These are phyloP conservation scores for Podospora australis DNA, from an alignment of 495 filamentous ascomycete species.

Conservation along the genomic window DNA sequence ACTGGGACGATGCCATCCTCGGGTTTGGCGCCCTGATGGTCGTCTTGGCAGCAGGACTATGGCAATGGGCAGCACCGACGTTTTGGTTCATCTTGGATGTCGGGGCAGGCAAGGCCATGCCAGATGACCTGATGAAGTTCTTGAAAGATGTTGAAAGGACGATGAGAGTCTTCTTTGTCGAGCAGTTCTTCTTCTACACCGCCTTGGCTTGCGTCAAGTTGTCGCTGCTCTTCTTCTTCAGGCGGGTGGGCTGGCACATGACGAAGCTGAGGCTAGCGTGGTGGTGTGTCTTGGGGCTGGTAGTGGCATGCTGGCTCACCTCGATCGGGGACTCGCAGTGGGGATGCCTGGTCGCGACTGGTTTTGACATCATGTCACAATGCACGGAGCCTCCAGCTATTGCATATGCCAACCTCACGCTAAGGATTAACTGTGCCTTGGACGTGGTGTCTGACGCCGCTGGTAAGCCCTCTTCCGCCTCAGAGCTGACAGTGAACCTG, in stretches of 20 bases:
- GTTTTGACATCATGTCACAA: not conserved
- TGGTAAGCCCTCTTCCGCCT: not conserved
- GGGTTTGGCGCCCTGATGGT: not conserved
- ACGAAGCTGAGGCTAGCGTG: not conserved
- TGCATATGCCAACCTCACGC: not conserved
- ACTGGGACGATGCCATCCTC: not conserved
- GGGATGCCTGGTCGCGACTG: not conserved
- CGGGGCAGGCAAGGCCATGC: not conserved
- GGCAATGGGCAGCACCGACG: slow-evolving; percentile 1
- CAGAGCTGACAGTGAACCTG: too few relatives aligned
- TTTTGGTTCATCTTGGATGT: not conserved
- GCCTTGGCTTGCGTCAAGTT: not conserved
- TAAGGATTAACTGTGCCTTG: not conserved
- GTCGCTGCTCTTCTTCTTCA: not conserved
- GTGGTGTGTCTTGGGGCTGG: not conserved
- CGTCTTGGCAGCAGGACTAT: not conserved
- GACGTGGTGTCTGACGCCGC: not conserved
- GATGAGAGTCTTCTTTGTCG: not conserved
- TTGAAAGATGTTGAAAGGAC: not conserved
- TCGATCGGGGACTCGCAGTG: not conserved
- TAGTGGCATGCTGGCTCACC: not conserved
- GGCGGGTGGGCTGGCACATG: not conserved
- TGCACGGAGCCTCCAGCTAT: not conserved
- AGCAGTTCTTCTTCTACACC: not conserved
- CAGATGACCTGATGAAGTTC: not conserved